A percentile compares a stretch with the other conserved stretches of the same genome.
Conservation (phyloP, 1,284 basidiomycete genomes). For the Puccinia sorghi region DNA sequence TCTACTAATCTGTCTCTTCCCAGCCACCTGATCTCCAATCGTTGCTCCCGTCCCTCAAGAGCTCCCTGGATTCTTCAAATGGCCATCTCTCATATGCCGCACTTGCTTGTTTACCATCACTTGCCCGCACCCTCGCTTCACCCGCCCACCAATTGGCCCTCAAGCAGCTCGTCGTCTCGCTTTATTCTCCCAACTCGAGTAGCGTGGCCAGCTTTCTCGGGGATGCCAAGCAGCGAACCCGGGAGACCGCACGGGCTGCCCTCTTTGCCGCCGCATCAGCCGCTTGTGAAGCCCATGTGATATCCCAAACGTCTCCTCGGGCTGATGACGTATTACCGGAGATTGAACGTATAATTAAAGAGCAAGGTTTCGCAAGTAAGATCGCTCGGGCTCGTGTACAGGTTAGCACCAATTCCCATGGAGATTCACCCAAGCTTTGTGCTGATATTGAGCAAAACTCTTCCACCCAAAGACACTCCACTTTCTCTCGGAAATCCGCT, state of each 20-base stretch:
- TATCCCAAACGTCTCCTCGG: constrained; percentile 59
- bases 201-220: constrained; percentile 69
- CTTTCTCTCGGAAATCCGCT: constrained; percentile 65
- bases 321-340: constrained; percentile 66
- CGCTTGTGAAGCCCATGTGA: constrained; percentile 66
- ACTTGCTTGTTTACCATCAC: constrained; percentile 56
- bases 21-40: constrained; percentile 36
- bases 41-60: constrained; percentile 63
- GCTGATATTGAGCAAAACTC: constrained; percentile 43
- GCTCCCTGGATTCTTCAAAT: constrained; percentile 74
- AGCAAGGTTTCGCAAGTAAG: constrained; percentile 75
- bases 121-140: constrained; percentile 61
- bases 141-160: constrained; percentile 67
- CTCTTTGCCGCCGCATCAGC: constrained; percentile 71
- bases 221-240: constrained; percentile 70
- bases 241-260: constrained; percentile 73
- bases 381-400: constrained; percentile 69
- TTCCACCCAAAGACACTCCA: constrained; percentile 42
- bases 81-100: constrained; percentile 65
- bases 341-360: constrained; percentile 72
- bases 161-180: constrained; percentile 62
- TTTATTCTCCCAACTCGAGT: constrained; percentile 60
- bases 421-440: constrained; percentile 23
- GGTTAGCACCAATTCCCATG: constrained; percentile 60
- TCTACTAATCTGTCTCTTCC: constrained; percentile 2